A percentile compares a stretch with the other conserved stretches of the same genome.
Conservation (phyloP, 2,329 filamentous ascomycete species). For the Ploettnerulaceae sp. region DNA sequence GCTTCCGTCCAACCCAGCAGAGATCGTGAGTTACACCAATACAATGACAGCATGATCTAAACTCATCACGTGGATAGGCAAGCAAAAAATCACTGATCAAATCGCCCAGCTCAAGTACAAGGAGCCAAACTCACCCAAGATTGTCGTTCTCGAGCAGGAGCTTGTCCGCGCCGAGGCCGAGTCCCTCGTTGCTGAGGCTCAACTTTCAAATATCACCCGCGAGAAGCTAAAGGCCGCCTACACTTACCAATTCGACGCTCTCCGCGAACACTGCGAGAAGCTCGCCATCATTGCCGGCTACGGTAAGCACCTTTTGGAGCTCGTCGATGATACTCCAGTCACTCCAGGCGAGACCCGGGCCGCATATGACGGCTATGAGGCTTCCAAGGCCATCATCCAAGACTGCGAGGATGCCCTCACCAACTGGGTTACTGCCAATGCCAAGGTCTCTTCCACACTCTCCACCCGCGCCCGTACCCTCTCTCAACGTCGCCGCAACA, state of each 20-base stretch:
- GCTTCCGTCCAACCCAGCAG: constrained; percentile 96
- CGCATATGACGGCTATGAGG: constrained; percentile 96
- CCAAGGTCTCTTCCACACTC: constrained; percentile 80
- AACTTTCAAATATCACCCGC: constrained; percentile 97
- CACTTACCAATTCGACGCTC: constrained; percentile 95
- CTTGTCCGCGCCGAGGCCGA: constrained; percentile 97
- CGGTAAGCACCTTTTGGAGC: constrained; percentile 95
- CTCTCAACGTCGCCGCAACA: constrained; percentile 75
- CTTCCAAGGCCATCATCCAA: constrained; percentile 97
- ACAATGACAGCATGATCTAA: not conserved
- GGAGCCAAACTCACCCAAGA: constrained; percentile 95
- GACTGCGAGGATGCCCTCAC: constrained; percentile 96
- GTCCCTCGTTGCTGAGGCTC: constrained; percentile 96
- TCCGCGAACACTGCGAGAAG: constrained; percentile 97
- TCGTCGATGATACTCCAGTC: constrained; percentile 94
- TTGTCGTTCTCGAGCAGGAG: constrained; percentile 96
- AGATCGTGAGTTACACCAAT: constrained; percentile 63
- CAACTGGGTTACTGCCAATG: constrained; percentile 92
- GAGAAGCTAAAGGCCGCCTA: constrained; percentile 99
- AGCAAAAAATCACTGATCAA: constrained; percentile 98
- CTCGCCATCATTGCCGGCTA: constrained; percentile 96
- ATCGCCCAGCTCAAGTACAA: constrained; percentile 99
- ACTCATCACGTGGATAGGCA: constrained; percentile 53
- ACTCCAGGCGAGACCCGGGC: constrained; percentile 94
- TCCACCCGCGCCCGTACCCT: constrained; percentile 83